Evolutionary conservation across 768 basidiomycete genomes (phyloP).

Genomic region (Russula olivacea): DNA sequence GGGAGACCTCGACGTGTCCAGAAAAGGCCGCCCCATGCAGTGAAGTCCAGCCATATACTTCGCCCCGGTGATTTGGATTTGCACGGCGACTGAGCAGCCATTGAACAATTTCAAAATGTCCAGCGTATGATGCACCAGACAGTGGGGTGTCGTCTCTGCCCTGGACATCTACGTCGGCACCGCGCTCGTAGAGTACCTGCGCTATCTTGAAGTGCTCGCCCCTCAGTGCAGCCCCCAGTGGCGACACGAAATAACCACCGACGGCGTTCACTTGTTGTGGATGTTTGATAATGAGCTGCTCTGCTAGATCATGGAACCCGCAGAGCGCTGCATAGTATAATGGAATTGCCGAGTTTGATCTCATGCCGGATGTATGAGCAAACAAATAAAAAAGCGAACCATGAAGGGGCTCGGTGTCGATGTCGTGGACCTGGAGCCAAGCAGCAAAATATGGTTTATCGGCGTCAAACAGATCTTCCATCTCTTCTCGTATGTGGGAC

Average conservation of each 20-base stretch:
- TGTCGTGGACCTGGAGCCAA: not conserved
- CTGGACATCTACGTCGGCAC: not conserved
- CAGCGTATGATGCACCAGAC: not conserved
- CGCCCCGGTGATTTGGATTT: not conserved
- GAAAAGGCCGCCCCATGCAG: not conserved
- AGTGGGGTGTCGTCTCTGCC: not conserved
- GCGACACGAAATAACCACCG: not conserved
- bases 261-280: not conserved
- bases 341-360: not conserved
- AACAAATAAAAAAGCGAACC: not conserved
- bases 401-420: rapidly evolving
- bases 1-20: not conserved
- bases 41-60: not conserved
- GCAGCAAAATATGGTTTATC: not conserved
- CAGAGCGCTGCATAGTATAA: not conserved
- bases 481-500: not conserved
- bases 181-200: not conserved
- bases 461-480: not conserved
- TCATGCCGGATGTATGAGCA: rapidly evolving
- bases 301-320: not conserved
- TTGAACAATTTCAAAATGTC: not conserved
- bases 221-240: not conserved
- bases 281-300: not conserved
- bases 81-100: not conserved
- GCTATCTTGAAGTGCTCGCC: not conserved